Evolutionary conservation across 805 yeast species (phyloP).

Genomic region (Yarrowia hollandica): DNA sequence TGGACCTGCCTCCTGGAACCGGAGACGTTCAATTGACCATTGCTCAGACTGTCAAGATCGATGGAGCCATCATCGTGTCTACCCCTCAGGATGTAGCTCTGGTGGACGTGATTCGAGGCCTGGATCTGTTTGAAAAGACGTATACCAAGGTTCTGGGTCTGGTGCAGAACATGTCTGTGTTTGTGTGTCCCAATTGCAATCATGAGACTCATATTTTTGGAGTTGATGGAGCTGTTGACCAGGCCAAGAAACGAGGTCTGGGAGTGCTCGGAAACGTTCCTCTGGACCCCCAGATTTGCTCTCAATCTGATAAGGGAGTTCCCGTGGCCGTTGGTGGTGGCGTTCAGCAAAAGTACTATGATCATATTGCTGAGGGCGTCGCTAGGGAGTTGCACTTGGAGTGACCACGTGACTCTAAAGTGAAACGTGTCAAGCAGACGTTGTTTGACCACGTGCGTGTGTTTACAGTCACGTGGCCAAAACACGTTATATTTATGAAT

Average conservation of each 20-base stretch:
- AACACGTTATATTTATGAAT: too few species aligned
- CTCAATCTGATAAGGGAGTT: constrained; percentile 60
- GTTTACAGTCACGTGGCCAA: too few species aligned
- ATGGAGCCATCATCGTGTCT: constrained; percentile 79
- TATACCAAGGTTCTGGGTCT: constrained; percentile 71
- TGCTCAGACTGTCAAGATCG: constrained; percentile 73
- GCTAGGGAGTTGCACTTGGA: constrained; percentile 32
- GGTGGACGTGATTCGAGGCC: constrained; percentile 76
- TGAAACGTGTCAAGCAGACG: too few species aligned
- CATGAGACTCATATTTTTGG: constrained; percentile 79
- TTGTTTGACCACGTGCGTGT: too few species aligned
- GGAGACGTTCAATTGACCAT: constrained; percentile 84
- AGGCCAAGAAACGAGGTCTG: constrained; percentile 50
- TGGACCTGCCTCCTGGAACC: constrained; percentile 91
- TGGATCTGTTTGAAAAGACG: constrained; percentile 73
- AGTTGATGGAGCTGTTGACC: constrained; percentile 54
- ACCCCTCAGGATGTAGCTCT: constrained; percentile 87
- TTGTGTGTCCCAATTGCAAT: constrained; percentile 70
- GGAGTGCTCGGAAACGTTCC: constrained; percentile 68
- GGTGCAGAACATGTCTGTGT: constrained; percentile 82
- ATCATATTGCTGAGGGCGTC: constrained; percentile 49
- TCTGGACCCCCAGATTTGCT: constrained; percentile 58
- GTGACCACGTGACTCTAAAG: too few species aligned
- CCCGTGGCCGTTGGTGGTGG: constrained; percentile 56
- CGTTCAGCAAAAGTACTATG: constrained; percentile 47